phyloP scores from a whole-genome alignment of 2,329 filamentous ascomycete species.

The Alternaria sp. region DNA sequence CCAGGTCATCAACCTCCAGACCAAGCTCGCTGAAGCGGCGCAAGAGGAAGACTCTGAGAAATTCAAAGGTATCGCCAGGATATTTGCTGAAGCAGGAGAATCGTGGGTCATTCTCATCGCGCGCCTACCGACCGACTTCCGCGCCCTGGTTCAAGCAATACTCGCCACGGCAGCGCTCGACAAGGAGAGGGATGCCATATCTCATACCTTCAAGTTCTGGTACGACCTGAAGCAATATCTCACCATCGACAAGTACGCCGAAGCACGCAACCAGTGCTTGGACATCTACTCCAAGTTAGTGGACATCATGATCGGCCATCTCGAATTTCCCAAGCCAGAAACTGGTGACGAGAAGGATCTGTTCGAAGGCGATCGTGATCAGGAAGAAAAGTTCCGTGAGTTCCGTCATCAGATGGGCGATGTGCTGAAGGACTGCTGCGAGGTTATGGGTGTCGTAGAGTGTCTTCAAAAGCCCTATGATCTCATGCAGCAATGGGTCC shows the following conservation, averaged over 20 bases:
- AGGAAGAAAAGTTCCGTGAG: slow-evolving; percentile 95
- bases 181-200: slow-evolving; percentile 87
- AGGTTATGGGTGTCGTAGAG: slow-evolving; percentile 92
- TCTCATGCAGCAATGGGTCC: slow-evolving; percentile 87
- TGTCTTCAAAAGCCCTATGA: slow-evolving; percentile 89
- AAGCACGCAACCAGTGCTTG: slow-evolving; percentile 77
- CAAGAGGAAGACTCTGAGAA: slow-evolving; percentile 84
- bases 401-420: slow-evolving; percentile 98
- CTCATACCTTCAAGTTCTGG: slow-evolving; percentile 96
- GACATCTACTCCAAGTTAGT: slow-evolving; percentile 90
- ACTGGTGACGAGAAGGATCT: slow-evolving; percentile 78
- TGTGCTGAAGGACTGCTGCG: slow-evolving; percentile 94
- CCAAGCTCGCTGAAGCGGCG: slow-evolving; percentile 77
- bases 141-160: slow-evolving; percentile 84
- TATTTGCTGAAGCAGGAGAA: slow-evolving; percentile 93
- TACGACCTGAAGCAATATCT: slow-evolving; percentile 98
- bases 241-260: slow-evolving; percentile 86
- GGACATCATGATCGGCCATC: slow-evolving; percentile 88
- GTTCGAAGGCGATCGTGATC: slow-evolving; percentile 94
- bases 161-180: slow-evolving; percentile 92
- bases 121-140: slow-evolving; percentile 81
- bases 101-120: slow-evolving; percentile 94
- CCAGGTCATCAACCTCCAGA: slow-evolving; percentile 75
- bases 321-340: slow-evolving; percentile 85
- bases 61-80: slow-evolving; percentile 86